Evolutionary conservation across 805 yeast species (phyloP).

Genomic region (Barnettozyma sp.): DNA sequence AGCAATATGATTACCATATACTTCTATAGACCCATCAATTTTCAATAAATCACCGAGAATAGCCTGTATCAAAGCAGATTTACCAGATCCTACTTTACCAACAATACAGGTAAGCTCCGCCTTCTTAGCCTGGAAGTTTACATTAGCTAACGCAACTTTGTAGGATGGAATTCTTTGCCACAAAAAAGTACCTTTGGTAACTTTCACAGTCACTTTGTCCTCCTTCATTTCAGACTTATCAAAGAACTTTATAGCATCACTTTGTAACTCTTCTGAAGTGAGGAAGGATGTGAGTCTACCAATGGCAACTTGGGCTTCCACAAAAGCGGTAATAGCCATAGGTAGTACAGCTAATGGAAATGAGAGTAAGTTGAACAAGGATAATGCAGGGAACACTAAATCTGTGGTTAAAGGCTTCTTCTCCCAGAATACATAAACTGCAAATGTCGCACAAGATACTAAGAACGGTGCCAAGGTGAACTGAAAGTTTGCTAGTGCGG

Average conservation of each 20-base stretch:
- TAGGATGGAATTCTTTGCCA: slow-evolving; percentile 71
- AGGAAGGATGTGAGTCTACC: slow-evolving; percentile 70
- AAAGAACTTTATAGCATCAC: slow-evolving; percentile 56
- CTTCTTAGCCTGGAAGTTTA: slow-evolving; percentile 57
- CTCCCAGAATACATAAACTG: slow-evolving; percentile 57
- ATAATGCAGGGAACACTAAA: slow-evolving; percentile 83
- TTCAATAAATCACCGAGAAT: slow-evolving; percentile 72
- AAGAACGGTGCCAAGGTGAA: slow-evolving; percentile 85
- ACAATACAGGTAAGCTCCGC: slow-evolving; percentile 81
- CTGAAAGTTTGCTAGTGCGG: slow-evolving; percentile 64
- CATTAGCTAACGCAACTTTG: slow-evolving; percentile 58
- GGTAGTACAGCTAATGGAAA: slow-evolving; percentile 95
- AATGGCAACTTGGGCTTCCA: slow-evolving; percentile 85
- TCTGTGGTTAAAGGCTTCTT: slow-evolving; percentile 74
- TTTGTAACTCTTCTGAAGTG: slow-evolving; percentile 71
- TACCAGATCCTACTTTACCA: slow-evolving; percentile 89
- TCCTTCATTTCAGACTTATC: slow-evolving; percentile 45
- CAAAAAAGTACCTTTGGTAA: slow-evolving; percentile 63
- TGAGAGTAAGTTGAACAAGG: slow-evolving; percentile 78
- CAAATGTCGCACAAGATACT: slow-evolving; percentile 88
- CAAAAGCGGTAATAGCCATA: slow-evolving; percentile 73
- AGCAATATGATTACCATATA: slow-evolving; percentile 71
- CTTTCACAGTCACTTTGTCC: slow-evolving; percentile 51
- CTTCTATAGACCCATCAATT: slow-evolving; percentile 61
- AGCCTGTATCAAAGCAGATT: slow-evolving; percentile 74